Evolutionary conservation across 1,284 basidiomycete species (phyloP).

Genomic region (Leccinum insolens): DNA sequence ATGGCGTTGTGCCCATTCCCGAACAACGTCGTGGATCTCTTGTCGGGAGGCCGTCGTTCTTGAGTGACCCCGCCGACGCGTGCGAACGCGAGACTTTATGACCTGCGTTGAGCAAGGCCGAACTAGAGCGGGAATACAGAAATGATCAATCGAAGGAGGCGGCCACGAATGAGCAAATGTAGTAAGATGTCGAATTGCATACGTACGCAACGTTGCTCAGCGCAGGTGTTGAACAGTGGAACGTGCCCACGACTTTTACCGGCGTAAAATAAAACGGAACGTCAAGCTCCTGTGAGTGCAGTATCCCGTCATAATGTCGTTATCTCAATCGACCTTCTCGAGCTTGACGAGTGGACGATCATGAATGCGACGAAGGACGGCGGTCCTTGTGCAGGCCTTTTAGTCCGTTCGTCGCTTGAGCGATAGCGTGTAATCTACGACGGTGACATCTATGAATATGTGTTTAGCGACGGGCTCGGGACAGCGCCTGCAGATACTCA

Average conservation of each 20-base stretch:
- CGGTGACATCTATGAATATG: no score
- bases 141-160: background rate
- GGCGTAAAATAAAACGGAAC: constrained; percentile 93
- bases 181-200: background rate
- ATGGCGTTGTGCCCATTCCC: constrained; percentile 80
- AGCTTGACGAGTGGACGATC: no score
- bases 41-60: constrained; percentile 79
- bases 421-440: no score
- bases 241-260: constrained; percentile 77
- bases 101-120: constrained; percentile 87
- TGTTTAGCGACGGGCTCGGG: no score
- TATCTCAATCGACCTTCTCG: no score
- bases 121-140: constrained; percentile 46
- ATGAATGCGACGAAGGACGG: no score
- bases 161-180: background rate
- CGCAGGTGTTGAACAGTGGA: constrained; percentile 82
- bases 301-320: constrained; percentile 5
- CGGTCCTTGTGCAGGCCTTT: no score
- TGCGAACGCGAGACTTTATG: constrained; percentile 89
- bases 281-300: constrained; percentile 66
- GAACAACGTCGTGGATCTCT: constrained; percentile 82
- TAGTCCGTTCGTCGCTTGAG: no score
- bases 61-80: constrained; percentile 86
- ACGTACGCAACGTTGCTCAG: constrained; percentile 76
- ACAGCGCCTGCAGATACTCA: no score